phyloP scores from a whole-genome alignment of 1,284 basidiomycete genomes.

The Ceratobasidium sp. region DNA sequence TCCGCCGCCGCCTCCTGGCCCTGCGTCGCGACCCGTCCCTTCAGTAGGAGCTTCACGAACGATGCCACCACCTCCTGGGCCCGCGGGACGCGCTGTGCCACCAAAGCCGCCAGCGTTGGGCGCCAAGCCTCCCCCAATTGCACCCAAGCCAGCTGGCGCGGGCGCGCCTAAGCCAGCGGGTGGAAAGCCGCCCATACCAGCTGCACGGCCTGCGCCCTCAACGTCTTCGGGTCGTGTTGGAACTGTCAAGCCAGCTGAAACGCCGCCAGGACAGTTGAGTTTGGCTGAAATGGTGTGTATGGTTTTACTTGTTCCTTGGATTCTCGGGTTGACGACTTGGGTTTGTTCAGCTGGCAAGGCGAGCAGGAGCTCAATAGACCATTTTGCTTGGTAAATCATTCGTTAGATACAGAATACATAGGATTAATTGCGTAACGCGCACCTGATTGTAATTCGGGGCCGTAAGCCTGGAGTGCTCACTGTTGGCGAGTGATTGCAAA shows the following conservation, averaged over 20 bases:
- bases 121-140: conserved; percentile 61
- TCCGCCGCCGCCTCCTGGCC: conserved; percentile 56
- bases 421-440: conserved; percentile 6
- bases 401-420: conserved; percentile 28
- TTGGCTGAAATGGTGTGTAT: conserved; percentile 75
- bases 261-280: conserved; percentile 73
- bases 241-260: conserved; percentile 53
- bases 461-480: too few relatives aligned
- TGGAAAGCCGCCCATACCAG: conserved; percentile 29
- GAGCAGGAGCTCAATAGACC: conserved; percentile 37
- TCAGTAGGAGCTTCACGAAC: conserved; percentile 48
- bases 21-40: conserved; percentile 49
- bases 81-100: conserved; percentile 58
- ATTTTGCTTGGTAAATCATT: background rate
- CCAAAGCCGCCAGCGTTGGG: conserved; percentile 53
- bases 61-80: conserved; percentile 55
- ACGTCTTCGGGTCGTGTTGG: conserved; percentile 45
- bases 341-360: conserved; percentile 42
- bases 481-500: too few relatives aligned
- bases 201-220: conserved; percentile 45
- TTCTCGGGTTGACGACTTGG: conserved; percentile 2
- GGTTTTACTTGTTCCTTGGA: conserved; percentile 6
- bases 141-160: conserved; percentile 47
- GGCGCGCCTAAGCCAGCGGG: conserved; percentile 43
- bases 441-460: too few relatives aligned